These are phyloP conservation scores for Colletotrichum salicis DNA, from an alignment of 2,329 filamentous ascomycete species.

Conservation along the genomic window DNA sequence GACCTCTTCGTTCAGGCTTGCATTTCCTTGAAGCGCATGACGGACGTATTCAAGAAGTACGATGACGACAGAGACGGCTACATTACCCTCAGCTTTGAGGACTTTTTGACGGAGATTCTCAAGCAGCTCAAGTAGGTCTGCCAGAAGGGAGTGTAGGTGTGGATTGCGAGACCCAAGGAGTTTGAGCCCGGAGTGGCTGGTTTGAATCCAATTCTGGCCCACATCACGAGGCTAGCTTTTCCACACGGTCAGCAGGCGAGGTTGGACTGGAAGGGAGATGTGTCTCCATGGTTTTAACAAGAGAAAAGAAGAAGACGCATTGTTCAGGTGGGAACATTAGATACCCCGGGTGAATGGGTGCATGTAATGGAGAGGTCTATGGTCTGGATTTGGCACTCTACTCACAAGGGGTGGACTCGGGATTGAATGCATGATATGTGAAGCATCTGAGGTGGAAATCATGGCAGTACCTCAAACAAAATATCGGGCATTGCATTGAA, in stretches of 20 bases:
- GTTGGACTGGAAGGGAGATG: neutral
- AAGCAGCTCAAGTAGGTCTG: conserved; percentile 64
- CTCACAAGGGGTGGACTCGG: conserved; percentile 19
- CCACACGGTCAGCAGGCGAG: neutral
- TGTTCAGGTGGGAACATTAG: conserved; percentile 25
- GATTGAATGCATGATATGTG: neutral
- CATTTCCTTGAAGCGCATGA: conserved; percentile 97
- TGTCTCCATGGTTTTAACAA: neutral
- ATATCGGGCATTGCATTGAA: neutral
- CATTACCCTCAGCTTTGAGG: conserved; percentile 84
- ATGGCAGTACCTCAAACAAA: neutral
- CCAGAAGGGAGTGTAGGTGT: neutral
- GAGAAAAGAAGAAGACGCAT: neutral
- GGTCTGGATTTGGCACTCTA: conserved; percentile 1
- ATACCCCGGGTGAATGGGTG: conserved; percentile 32
- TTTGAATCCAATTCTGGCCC: neutral
- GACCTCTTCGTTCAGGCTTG: conserved; percentile 98
- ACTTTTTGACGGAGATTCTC: conserved; percentile 77
- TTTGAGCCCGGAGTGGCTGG: neutral
- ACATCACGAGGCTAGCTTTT: neutral
- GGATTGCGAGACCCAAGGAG: too few species aligned
- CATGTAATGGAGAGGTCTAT: conserved; percentile 14
- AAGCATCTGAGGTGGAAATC: neutral
- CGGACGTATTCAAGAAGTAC: conserved; percentile 98
- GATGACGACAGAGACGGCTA: conserved; percentile 97